Evolutionary conservation across 371 early-diverging fungal genomes (phyloP), one percentile per base, ranked within the genome.

Genomic region (Circinella minor): DNA sequence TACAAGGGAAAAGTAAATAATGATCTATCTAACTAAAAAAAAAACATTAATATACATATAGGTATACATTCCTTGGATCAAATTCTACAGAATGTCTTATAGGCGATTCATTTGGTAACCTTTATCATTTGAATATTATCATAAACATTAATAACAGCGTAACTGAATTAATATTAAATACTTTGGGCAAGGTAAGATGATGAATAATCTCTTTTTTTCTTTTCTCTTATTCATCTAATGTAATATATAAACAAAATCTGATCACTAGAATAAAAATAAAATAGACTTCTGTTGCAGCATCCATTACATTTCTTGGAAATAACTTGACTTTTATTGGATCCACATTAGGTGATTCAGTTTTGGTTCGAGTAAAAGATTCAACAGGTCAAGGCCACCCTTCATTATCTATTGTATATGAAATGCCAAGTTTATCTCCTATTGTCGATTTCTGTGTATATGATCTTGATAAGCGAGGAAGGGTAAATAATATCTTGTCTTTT

Each of bases 401-500:
- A 15, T 13, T 95, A 0, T 78, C 89, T 15, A 71, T 87, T 4
- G 49, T 90, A 48, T 88, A 94, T 47, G 83, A 86, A 5, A 92
- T 85, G 66, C 69, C 86, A 34, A 96, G 94, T 74, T 77, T 97
- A 54, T 93, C 91, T 3, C 98, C 98, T 0, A 89, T 97, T 8
- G 77, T 85, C 0, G 98, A 98, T 73, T 92, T 98, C 77, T 88
- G 90, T 65, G 86, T 96, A 15, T 89, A 92, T 20, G 93, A 94
- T 75, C 63, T 87, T 10, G 93, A 93, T 55, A 88, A 89, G 67
- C 88, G 92, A 74, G 92, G 90, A 48, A 87, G 89, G 82, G 91
- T 89, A 79, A 55, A 73, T 62, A 11, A 36, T 1, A 47, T 47
- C 47, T 27, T 47, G n/a, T 63, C 27, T 27, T 27, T 27, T 27